These are phyloP conservation scores for Myxozyma melibiosi DNA, from an alignment of 805 yeast genomes.

Conservation along the genomic window DNA sequence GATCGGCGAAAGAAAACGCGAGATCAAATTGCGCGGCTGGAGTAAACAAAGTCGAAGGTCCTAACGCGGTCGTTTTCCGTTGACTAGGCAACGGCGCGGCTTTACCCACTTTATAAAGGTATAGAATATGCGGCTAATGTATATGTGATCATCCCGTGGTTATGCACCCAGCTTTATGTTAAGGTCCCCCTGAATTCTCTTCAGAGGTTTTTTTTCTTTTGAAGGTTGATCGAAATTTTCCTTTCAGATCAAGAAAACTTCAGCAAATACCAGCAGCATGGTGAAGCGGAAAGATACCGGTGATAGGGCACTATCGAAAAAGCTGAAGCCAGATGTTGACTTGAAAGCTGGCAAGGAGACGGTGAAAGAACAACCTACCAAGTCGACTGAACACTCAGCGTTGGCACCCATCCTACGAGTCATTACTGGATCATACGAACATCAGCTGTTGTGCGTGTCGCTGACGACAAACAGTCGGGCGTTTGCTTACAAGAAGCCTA, in stretches of 20 bases:
- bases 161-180: background rate
- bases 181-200: background rate
- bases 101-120: background rate
- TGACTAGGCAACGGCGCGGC: constrained; percentile 3
- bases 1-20: too few species aligned
- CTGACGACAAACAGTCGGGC: constrained; percentile 52
- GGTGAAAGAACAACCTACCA: background rate
- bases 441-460: constrained; percentile 72
- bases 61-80: background rate
- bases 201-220: background rate
- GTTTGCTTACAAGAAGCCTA: constrained; percentile 28
- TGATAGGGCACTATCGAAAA: background rate
- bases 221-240: background rate
- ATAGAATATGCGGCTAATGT: background rate
- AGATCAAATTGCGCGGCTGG: background rate
- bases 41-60: constrained; percentile 6
- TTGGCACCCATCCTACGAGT: constrained; percentile 55
- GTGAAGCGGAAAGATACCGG: background rate
- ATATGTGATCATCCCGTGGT: background rate
- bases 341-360: background rate
- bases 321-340: background rate
- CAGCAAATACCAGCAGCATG: background rate
- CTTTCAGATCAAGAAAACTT: background rate
- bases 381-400: background rate
- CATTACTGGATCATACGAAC: constrained; percentile 94